Conservation (phyloP, 306 rosid genomes). For the Quercus glauca region DNA sequence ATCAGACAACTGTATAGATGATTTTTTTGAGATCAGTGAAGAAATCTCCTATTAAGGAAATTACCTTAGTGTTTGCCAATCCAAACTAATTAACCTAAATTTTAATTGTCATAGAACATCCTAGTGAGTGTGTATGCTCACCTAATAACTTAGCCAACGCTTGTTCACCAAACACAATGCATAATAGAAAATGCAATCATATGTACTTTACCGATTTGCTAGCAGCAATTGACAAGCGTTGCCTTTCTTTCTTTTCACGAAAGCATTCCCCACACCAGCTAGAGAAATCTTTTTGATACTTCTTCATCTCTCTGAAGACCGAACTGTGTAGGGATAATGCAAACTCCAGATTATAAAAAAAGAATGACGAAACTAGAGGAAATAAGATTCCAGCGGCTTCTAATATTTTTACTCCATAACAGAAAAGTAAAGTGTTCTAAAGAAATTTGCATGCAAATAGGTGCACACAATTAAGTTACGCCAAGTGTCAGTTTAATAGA, state of each 20-base stretch:
- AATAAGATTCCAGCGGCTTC: not conserved
- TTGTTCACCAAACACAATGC: constrained; percentile 4
- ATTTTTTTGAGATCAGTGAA: not conserved
- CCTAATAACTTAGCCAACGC: constrained; percentile 2
- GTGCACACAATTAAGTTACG: no score
- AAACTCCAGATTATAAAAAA: not conserved
- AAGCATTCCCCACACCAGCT: constrained; percentile 61
- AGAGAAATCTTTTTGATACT: constrained; percentile 51
- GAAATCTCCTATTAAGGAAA: not conserved
- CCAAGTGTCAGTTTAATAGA: no score
- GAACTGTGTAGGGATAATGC: constrained; percentile 35
- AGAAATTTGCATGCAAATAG: no score
- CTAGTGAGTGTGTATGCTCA: not conserved
- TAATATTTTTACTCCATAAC: not conserved
- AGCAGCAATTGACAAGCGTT: constrained; percentile 37
- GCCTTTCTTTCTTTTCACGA: constrained; percentile 45
- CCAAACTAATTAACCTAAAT: not conserved
- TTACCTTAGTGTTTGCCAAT: not conserved
- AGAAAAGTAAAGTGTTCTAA: not conserved
- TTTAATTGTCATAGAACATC: not conserved
- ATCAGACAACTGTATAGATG: not conserved
- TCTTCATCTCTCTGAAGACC: constrained; percentile 55
- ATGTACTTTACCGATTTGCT: constrained; percentile 36
- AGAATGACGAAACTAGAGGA: not conserved
- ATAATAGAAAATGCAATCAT: constrained; percentile 7